Conservation (phyloP, 257 asterid genomes). For the Nicotiana benthamiana region DNA sequence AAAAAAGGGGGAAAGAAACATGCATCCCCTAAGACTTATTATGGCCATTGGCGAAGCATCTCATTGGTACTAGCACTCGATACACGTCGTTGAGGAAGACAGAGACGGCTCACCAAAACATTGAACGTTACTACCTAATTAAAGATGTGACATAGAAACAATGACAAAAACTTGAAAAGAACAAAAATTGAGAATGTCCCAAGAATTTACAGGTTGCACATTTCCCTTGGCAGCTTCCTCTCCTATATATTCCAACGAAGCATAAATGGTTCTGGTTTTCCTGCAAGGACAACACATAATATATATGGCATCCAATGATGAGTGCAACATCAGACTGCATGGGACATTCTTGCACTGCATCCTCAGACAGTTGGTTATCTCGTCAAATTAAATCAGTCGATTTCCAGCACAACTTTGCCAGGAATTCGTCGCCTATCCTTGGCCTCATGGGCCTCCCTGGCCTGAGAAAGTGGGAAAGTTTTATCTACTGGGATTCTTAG, state of each 20-base stretch:
- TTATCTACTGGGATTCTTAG: conserved; percentile 77
- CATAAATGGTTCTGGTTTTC: neutral
- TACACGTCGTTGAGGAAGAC: neutral
- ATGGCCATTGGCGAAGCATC: neutral
- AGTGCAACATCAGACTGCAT: neutral
- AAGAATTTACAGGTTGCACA: conserved; percentile 6
- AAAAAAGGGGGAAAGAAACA: too few species aligned
- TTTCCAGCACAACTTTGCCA: conserved; percentile 81
- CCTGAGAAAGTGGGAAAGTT: conserved; percentile 55
- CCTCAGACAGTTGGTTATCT: neutral
- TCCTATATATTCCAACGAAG: neutral
- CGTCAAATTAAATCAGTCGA: conserved; percentile 30
- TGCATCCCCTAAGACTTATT: neutral
- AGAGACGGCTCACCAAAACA: neutral
- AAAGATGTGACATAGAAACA: neutral
- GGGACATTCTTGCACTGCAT: conserved; percentile 4
- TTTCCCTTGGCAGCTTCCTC: neutral
- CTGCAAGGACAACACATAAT: neutral
- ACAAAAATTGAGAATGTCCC: neutral
- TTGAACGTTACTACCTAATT: neutral
- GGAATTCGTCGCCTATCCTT: conserved; percentile 59
- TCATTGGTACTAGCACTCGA: neutral
- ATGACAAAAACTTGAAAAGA: neutral
- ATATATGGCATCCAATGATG: neutral
- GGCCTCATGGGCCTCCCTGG: conserved; percentile 76